Conservation (phyloP, 73 alveolate genomes). For the Paramecium primaurelia region DNA sequence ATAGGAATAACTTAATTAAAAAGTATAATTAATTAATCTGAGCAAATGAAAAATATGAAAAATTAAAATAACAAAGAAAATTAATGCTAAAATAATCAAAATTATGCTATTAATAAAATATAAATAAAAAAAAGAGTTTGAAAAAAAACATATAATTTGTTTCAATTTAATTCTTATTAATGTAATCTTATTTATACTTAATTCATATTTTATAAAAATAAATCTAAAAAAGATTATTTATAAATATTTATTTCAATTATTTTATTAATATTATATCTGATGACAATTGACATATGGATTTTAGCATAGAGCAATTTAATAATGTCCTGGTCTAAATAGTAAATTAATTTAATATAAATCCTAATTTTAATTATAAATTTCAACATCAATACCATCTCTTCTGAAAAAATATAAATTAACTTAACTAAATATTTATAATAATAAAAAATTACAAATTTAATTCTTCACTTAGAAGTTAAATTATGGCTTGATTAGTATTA, state of each 20-base stretch:
- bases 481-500: neutral
- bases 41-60: neutral
- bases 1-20: neutral
- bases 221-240: no score
- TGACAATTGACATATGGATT: neutral
- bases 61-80: neutral
- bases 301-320: neutral
- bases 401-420: neutral
- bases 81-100: neutral
- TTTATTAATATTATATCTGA: no score
- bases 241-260: neutral
- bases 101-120: neutral
- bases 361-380: neutral
- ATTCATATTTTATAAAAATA: no score
- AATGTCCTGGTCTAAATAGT: neutral
- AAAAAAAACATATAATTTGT: neutral
- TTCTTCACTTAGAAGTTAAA: neutral
- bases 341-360: neutral
- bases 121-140: neutral
- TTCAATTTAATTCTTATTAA: neutral
- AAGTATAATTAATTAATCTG: neutral
- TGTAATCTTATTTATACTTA: neutral
- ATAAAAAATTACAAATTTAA: neutral
- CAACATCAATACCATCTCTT: neutral
- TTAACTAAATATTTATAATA: neutral